phyloP scores from a whole-genome alignment of 2,329 filamentous ascomycete genomes.

The Torrubiella hemipterigena region DNA sequence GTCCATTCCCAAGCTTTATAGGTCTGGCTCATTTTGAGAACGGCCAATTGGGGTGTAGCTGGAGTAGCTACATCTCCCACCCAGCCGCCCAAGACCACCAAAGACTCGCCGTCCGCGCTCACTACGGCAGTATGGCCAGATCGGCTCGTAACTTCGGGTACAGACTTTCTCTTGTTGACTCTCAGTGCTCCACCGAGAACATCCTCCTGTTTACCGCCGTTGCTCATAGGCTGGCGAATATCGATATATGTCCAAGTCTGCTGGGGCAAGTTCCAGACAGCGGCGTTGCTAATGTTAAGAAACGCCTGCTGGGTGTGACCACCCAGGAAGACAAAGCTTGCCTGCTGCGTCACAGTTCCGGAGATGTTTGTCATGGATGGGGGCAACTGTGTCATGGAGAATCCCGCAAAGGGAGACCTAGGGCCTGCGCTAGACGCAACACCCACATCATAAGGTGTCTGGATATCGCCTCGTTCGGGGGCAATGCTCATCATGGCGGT shows the following conservation, averaged over 20 bases:
- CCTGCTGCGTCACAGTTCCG: slow-evolving; percentile 56
- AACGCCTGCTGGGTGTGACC: slow-evolving; percentile 77
- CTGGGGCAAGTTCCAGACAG: slow-evolving; percentile 76
- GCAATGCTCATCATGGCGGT: slow-evolving; percentile 63
- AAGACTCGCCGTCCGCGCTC: slow-evolving; percentile 62
- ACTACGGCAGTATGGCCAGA: slow-evolving; percentile 84
- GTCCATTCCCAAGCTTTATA: slow-evolving; percentile 68
- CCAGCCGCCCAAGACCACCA: slow-evolving; percentile 84
- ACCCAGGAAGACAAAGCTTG: slow-evolving; percentile 70
- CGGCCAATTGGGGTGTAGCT: slow-evolving; percentile 68
- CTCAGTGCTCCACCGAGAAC: slow-evolving; percentile 42
- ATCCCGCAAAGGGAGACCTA: slow-evolving; percentile 74
- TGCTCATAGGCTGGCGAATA: slow-evolving; percentile 43
- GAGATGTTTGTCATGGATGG: slow-evolving; percentile 59
- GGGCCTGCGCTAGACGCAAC: slow-evolving; percentile 38
- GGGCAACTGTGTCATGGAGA: slow-evolving; percentile 63
- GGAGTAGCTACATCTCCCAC: slow-evolving; percentile 68
- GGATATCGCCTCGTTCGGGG: slow-evolving; percentile 22
- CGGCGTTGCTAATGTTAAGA: slow-evolving; percentile 87
- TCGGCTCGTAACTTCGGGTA: slow-evolving; percentile 54
- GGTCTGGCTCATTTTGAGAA: slow-evolving; percentile 63
- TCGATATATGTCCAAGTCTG: slow-evolving; percentile 75
- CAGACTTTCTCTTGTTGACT: slow-evolving; percentile 22
- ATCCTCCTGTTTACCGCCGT: no score
- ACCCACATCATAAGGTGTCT: slow-evolving; percentile 21